Evolutionary conservation across 2,329 filamentous ascomycete genomes (phyloP).

Genomic region (Fusarium solani-melongenae): DNA sequence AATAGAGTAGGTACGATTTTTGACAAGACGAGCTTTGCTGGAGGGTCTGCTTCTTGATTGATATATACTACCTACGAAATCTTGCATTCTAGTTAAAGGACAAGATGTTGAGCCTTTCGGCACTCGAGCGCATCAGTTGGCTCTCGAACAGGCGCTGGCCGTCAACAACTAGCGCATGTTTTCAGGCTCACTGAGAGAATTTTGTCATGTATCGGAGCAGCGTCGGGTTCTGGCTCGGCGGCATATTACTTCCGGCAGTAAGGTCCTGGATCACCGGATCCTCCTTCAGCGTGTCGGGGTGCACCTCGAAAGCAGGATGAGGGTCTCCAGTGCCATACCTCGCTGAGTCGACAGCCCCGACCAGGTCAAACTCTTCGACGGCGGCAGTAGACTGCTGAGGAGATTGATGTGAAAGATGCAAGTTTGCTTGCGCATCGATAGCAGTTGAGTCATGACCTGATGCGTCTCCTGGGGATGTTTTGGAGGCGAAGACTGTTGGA

Average conservation of each 20-base stretch:
- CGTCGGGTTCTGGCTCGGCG: background rate
- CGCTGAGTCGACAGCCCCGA: background rate
- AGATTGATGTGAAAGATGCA: background rate
- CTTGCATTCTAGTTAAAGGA: background rate
- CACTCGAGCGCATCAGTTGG: no score
- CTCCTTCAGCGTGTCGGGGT: background rate
- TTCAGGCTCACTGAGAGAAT: no score
- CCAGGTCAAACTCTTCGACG: background rate
- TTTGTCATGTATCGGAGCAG: background rate
- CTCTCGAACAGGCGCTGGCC: no score
- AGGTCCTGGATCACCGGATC: background rate
- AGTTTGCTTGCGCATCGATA: background rate
- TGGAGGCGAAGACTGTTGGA: background rate
- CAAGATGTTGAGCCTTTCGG: background rate
- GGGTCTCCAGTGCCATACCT: background rate
- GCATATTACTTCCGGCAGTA: background rate
- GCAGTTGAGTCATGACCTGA: background rate
- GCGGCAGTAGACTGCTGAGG: background rate
- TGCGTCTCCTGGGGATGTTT: background rate
- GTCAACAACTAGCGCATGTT: no score
- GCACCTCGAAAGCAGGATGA: background rate
- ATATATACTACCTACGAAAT: background rate
- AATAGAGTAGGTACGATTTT: background rate
- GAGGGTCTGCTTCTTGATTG: background rate
- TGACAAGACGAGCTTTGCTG: background rate